Percentiles rank a stretch among this genome's conserved stretches.
These are phyloP conservation scores for Pyrenopolyporus hunteri DNA, from an alignment of 495 filamentous ascomycete genomes.

Conservation along the genomic window DNA sequence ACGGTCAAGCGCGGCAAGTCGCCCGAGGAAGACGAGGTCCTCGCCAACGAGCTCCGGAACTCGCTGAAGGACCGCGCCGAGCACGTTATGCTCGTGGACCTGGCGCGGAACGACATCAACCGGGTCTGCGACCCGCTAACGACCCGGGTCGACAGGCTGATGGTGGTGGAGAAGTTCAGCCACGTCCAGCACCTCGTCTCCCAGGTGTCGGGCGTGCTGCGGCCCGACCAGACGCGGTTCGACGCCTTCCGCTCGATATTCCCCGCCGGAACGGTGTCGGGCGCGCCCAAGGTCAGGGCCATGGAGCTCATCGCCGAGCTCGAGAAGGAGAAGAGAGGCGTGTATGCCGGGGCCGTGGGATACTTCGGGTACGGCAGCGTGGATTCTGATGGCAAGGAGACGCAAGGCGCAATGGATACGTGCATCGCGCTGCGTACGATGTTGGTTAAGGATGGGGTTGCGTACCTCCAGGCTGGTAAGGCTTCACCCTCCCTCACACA, in stretches of 20 bases:
- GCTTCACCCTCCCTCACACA: slow-evolving; percentile 1
- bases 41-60: slow-evolving; percentile 77
- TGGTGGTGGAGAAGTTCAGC: slow-evolving; percentile 94
- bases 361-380: slow-evolving; percentile 80
- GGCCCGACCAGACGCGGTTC: slow-evolving; percentile 84
- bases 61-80: slow-evolving; percentile 95
- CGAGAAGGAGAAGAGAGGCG: slow-evolving; percentile 89
- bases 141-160: slow-evolving; percentile 87
- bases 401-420: slow-evolving; percentile 93
- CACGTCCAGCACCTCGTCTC: slow-evolving; percentile 97
- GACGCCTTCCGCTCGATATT: slow-evolving; percentile 97
- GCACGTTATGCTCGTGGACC: slow-evolving; percentile 98
- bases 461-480: slow-evolving; percentile 85
- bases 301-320: slow-evolving; percentile 98
- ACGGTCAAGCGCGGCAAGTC: slow-evolving; percentile 88
- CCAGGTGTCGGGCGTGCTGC: slow-evolving; percentile 87
- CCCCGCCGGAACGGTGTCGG: slow-evolving; percentile 91
- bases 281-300: slow-evolving; percentile 92
- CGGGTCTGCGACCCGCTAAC: slow-evolving; percentile 90
- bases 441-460: slow-evolving; percentile 87
- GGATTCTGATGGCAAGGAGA: slow-evolving; percentile 47
- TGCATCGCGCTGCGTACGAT: slow-evolving; percentile 98
- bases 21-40: slow-evolving; percentile 75
- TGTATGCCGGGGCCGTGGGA: slow-evolving; percentile 96
- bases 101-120: slow-evolving; percentile 96